Conservation (phyloP, 2,329 filamentous ascomycete species). For the Aspergillus nomiae region DNA sequence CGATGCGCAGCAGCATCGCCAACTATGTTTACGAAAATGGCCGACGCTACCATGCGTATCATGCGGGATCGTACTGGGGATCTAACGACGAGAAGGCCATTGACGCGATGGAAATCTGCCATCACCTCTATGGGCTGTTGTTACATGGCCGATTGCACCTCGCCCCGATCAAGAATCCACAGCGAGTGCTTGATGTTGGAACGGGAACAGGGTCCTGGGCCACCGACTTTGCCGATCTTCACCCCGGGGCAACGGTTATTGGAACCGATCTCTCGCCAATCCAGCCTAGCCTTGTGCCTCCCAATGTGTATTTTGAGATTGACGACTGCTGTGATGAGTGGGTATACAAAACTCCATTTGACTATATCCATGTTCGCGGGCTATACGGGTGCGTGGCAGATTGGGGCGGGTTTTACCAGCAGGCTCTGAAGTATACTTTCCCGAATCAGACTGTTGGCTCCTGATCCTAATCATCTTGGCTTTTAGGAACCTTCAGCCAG, state of each 20-base stretch:
- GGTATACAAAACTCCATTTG: constrained; percentile 41
- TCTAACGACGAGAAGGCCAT: neutral
- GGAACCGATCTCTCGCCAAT: constrained; percentile 41
- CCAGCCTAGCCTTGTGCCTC: constrained; percentile 50
- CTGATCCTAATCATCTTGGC: neutral
- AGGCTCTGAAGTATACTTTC: constrained; percentile 7
- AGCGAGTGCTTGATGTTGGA: constrained; percentile 27
- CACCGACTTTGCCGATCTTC: constrained; percentile 35
- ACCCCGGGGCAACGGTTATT: constrained; percentile 43
- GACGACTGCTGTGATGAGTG: constrained; percentile 43
- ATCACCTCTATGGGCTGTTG: neutral
- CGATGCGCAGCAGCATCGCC: constrained; percentile 21
- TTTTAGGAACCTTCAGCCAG: constrained; percentile 17
- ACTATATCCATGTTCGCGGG: constrained; percentile 51
- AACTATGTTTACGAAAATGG: constrained; percentile 34
- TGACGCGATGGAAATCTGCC: neutral
- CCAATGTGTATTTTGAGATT: constrained; percentile 51
- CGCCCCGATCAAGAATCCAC: neutral
- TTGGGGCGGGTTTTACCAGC: constrained; percentile 45
- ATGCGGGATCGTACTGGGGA: constrained; percentile 30
- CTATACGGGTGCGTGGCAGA: constrained; percentile 50
- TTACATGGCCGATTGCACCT: neutral
- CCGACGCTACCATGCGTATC: constrained; percentile 36
- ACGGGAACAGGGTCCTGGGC: constrained; percentile 30
- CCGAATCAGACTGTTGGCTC: neutral